Base-by-base conservation (phyloP, 805 yeast species). In the Teunomyces atbi region DNA sequence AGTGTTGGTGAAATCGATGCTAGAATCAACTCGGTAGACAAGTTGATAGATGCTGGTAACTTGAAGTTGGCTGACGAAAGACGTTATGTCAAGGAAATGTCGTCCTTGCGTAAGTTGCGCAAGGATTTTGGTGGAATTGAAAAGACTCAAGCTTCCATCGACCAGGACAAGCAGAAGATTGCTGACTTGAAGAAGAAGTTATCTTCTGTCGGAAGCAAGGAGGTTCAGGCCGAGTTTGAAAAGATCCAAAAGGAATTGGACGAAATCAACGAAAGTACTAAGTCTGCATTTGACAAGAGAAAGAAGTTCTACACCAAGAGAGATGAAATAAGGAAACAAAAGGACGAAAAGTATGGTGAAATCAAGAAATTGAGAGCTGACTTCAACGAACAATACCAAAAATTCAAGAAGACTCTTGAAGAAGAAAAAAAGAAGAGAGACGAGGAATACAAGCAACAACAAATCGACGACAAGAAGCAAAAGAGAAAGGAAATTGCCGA, bases 61-160 rank as follows among this genome's bases (percentile, higher is more conserved):
- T 76, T 94, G 64, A 81, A 88, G 58, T 81, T 94, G 61, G 97
- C 90, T 45, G 96, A 92, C 53, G 99, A 94, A 78, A 85, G 89
- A 74, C 78, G 83, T 62, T 69, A 77, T 54, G 82, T 94, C 55
- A 87, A 87, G 71, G 98, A 92, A 71, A 86, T 89, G 77, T 78
- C 89, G 44, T 68, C 83, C 39, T 79, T 94, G 66, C 83, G 92
- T 69, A 89, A 88, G 71, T 71, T 86, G 62, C 82, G 84, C 61
- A 86, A 85, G 66, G 91, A 85, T 65, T 87, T 89, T 63, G 81
- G 81, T 42, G 75, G 79, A 41, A 74, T 91, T 56, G 90, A 83
- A 61, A 79, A 81, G 58, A 79, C 80, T 58, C 97, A 89, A 74
- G 80, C 80, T 57, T 79, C 84, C 37, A 83, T 92, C 62, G 96